Percentiles rank a stretch among this genome's conserved stretches.
phyloP scores from a whole-genome alignment of 352 stramenopile species.

The Pelagophyceae sp. region DNA sequence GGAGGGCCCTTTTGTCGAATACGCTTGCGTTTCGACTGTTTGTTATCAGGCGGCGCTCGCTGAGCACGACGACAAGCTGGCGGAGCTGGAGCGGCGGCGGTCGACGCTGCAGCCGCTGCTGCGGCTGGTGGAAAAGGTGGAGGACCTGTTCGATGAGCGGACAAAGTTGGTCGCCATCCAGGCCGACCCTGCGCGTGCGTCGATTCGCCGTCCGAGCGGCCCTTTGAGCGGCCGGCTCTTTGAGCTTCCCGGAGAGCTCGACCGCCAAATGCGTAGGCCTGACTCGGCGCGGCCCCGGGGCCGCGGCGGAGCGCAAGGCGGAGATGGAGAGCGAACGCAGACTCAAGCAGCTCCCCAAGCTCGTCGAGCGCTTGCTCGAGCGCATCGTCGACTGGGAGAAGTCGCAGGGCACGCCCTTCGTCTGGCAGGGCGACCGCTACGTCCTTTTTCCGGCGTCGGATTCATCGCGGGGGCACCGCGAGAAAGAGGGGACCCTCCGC shows the following conservation, averaged over 20 bases:
- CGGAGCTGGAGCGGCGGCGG: constrained; percentile 1
- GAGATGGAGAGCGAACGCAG: background rate
- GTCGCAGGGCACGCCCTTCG: background rate
- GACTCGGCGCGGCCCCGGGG: background rate
- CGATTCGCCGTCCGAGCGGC: background rate
- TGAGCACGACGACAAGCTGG: background rate
- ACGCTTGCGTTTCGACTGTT: too few relatives aligned
- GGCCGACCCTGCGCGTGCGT: background rate
- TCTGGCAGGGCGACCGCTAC: background rate
- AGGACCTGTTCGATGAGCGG: constrained; percentile 4
- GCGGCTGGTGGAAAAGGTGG: background rate
- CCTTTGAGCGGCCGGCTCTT: too few relatives aligned
- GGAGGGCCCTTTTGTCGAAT: background rate
- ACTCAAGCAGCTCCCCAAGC: constrained; percentile 15
- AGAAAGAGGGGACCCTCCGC: too few relatives aligned
- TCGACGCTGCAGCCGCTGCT: constrained; percentile 7
- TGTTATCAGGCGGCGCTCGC: background rate
- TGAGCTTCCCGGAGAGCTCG: too few relatives aligned
- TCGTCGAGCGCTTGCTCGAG: background rate
- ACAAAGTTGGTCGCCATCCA: background rate
- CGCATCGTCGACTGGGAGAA: background rate
- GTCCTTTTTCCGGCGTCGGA: too few relatives aligned
- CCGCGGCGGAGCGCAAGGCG: background rate
- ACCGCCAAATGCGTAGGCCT: too few relatives aligned
- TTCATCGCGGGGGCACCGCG: too few relatives aligned